Base-by-base conservation (phyloP, 2,329 filamentous ascomycete genomes). In the Alternaria alternata region DNA sequence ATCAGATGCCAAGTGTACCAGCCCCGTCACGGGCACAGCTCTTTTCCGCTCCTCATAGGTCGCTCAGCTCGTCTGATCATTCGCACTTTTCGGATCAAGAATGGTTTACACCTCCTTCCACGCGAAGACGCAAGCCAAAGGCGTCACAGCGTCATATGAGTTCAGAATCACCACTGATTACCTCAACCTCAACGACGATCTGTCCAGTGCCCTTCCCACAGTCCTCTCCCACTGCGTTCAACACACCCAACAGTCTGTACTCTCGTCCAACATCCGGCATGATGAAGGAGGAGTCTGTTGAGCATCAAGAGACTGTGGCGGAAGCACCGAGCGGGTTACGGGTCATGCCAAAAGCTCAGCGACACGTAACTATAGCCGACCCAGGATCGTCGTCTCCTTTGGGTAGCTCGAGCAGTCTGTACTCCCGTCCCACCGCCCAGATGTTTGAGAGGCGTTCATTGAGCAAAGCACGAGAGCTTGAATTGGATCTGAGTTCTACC, bases 101-200 rank as follows among this genome's bases (percentile, higher is more conserved):
- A 5, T 65, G 61, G 43, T 72, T 65, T 9, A 69, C 64, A 14
- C 63, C 69, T 20, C 61, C 61, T 4, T 56, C 63, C 1, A 68
- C 64, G 3, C 49, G 47, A 11, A 59, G 51, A 20, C 39, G 57
- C 16, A 59, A 54, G 24, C 8, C n/a, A 8, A 60, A 55, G 47
- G 20, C 41, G 12, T 26, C 42, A 7, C 51, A 42, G 11, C 47
- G 11, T 20, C 20, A 48, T 16, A 6, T n/a, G 28, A 53, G 20
- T 4, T 54, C 48, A 26, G n/a, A 24, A 7, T 8, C 22, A 38
- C 32, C 39, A 22, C 22, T 28, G 6, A 26, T 2, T 18, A 3
- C 36, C 24, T 26, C 34, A 26, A 30, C 36, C 0, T 2, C 20
- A n/a, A 6, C 36, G 11, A 26, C 16, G 3, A 38, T 22, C 12